These are phyloP conservation scores for Liquidambar formosana DNA, from an alignment of 164 flowering plant species.

Conservation along the genomic window DNA sequence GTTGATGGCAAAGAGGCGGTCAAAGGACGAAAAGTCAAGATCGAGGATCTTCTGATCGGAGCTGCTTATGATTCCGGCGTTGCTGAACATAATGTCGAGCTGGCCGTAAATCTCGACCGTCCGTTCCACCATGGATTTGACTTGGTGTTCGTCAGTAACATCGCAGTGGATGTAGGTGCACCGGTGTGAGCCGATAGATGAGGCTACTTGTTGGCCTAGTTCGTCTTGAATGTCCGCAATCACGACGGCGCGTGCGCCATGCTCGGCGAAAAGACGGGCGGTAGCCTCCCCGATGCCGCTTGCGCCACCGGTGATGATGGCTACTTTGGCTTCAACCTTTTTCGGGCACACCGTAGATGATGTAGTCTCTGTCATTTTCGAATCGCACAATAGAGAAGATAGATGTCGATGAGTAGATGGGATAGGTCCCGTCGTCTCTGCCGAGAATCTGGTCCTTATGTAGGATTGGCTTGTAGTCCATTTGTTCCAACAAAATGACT, in stretches of 20 bases:
- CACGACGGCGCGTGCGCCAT: slow-evolving; percentile 29
- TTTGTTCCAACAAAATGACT: too few relatives aligned
- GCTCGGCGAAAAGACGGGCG: slow-evolving; percentile 30
- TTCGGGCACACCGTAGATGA: neutral
- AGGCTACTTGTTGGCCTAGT: slow-evolving; percentile 27
- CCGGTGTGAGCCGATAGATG: slow-evolving; percentile 25
- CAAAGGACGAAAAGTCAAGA: slow-evolving; percentile 29
- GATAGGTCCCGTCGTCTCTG: too few relatives aligned
- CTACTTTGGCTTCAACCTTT: slow-evolving; percentile 41
- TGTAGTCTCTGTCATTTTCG: too few relatives aligned
- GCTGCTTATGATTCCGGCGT: slow-evolving; percentile 28
- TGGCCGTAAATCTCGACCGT: slow-evolving; percentile 30
- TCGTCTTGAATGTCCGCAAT: slow-evolving; percentile 50
- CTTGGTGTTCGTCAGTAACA: slow-evolving; percentile 38
- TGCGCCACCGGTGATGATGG: slow-evolving; percentile 52
- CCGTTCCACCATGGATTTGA: slow-evolving; percentile 25
- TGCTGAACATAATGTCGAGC: slow-evolving; percentile 52
- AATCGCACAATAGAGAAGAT: too few relatives aligned
- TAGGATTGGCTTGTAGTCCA: too few relatives aligned
- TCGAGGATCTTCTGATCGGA: slow-evolving; percentile 29
- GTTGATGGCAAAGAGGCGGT: slow-evolving; percentile 31
- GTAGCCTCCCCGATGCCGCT: slow-evolving; percentile 44
- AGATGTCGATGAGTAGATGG: too few relatives aligned
- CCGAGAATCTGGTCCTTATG: too few relatives aligned
- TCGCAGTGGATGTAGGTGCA: slow-evolving; percentile 40